Percentiles rank a stretch among this genome's conserved stretches.
These are phyloP conservation scores for Parastagonospora nodorum DNA, from an alignment of 2,329 filamentous ascomycete genomes.

Conservation along the genomic window DNA sequence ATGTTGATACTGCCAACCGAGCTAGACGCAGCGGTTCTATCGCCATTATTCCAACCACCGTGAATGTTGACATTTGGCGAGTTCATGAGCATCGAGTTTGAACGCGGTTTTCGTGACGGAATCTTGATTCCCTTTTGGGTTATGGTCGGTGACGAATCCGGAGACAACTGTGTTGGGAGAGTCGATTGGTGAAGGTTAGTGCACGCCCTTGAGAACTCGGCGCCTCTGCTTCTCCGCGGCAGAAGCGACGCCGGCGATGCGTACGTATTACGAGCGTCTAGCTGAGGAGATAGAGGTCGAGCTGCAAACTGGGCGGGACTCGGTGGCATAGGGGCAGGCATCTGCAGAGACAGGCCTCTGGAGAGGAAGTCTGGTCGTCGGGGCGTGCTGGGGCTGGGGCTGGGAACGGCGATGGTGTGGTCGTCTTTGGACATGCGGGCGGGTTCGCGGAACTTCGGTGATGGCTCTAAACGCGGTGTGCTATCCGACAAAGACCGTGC, in stretches of 20 bases:
- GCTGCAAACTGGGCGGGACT: constrained; percentile 59
- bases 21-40: constrained; percentile 62
- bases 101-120: constrained; percentile 56
- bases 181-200: constrained; percentile 96
- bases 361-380: constrained; percentile 67
- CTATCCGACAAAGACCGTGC: constrained; percentile 53
- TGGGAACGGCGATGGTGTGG: constrained; percentile 48
- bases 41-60: constrained; percentile 68
- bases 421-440: constrained; percentile 51
- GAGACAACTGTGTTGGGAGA: constrained; percentile 83
- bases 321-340: constrained; percentile 57
- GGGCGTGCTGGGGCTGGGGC: constrained; percentile 64
- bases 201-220: constrained; percentile 91
- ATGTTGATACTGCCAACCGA: constrained; percentile 81
- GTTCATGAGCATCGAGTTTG: constrained; percentile 57
- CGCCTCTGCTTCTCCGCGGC: constrained; percentile 82
- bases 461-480: constrained; percentile 50
- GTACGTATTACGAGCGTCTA: constrained; percentile 83
- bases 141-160: constrained; percentile 87
- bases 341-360: constrained; percentile 71
- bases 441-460: constrained; percentile 52
- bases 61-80: constrained; percentile 64
- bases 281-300: constrained; percentile 80
- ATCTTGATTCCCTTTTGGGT: constrained; percentile 69
- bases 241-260: constrained; percentile 81